phyloP scores from a whole-genome alignment of 768 basidiomycete genomes.

The Ephemerocybe angulata region DNA sequence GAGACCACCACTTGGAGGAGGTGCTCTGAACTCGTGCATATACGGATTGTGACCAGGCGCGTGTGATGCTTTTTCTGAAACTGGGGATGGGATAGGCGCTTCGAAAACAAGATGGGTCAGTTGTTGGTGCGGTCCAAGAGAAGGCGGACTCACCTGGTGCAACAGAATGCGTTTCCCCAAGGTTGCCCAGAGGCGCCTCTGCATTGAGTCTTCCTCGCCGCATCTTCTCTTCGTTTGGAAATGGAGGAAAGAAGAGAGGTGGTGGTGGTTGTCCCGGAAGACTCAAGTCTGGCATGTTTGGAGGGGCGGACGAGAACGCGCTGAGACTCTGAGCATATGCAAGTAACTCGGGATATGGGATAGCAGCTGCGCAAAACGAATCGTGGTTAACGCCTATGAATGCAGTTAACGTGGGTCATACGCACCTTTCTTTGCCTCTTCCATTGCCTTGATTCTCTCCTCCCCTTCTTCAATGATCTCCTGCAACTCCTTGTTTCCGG shows the following conservation, averaged over 20 bases:
- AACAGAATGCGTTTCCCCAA: slow-evolving; percentile 80
- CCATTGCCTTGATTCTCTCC: slow-evolving; percentile 64
- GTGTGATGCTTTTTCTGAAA: slow-evolving; percentile 42
- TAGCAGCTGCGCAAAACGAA: slow-evolving; percentile 46
- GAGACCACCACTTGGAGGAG: slow-evolving; percentile 40
- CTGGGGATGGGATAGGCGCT: slow-evolving; percentile 67
- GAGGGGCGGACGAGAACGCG: slow-evolving; percentile 84
- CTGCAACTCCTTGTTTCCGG: slow-evolving; percentile 66
- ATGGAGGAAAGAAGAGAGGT: slow-evolving; percentile 84
- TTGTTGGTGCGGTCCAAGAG: background rate
- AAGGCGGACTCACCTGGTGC: slow-evolving; percentile 55
- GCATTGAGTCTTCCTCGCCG: slow-evolving; percentile 75
- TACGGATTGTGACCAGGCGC: slow-evolving; percentile 63
- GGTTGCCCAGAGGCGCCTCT: slow-evolving; percentile 71
- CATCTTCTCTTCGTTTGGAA: slow-evolving; percentile 91
- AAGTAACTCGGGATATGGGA: slow-evolving; percentile 79
- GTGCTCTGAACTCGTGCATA: slow-evolving; percentile 62
- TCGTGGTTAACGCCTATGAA: background rate
- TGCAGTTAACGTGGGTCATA: background rate
- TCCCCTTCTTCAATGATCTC: slow-evolving; percentile 71
- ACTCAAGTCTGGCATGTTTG: slow-evolving; percentile 76
- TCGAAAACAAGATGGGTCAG: slow-evolving; percentile 4
- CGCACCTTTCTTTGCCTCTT: slow-evolving; percentile 67
- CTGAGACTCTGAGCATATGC: slow-evolving; percentile 83
- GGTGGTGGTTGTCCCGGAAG: slow-evolving; percentile 71